These are phyloP conservation scores for Primulina tabacum DNA, from an alignment of 257 asterid genomes.

Conservation along the genomic window DNA sequence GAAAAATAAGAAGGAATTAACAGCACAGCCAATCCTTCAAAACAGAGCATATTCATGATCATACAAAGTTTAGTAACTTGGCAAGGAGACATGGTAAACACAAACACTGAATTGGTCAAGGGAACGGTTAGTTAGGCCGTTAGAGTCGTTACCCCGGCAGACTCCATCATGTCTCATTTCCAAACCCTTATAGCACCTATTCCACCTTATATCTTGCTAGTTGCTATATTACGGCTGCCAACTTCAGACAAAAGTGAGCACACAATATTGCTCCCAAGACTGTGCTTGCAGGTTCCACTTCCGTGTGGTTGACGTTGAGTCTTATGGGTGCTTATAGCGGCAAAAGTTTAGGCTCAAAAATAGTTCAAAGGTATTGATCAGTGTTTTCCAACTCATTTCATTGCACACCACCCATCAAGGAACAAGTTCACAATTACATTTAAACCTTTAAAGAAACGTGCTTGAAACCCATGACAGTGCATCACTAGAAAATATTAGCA, in stretches of 20 bases:
- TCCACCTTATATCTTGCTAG: not conserved
- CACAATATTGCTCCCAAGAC: not conserved
- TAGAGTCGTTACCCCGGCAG: not conserved
- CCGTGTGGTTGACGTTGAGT: not conserved
- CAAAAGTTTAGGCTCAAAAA: not conserved
- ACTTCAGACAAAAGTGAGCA: not conserved
- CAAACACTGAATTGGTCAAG: not conserved
- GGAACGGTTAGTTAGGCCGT: not conserved
- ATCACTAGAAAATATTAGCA: not conserved
- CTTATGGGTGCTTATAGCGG: not conserved
- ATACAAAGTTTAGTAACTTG: not conserved
- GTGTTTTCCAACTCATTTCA: not conserved
- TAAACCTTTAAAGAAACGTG: not conserved
- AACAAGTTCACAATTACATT: not conserved
- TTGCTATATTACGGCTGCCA: not conserved
- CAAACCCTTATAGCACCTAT: not conserved
- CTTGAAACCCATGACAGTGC: not conserved
- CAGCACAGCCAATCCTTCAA: not conserved
- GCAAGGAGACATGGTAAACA: not conserved
- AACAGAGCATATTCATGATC: not conserved
- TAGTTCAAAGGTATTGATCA: not conserved
- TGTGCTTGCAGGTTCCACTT: not conserved
- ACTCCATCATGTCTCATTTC: not conserved
- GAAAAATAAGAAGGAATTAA: conserved; percentile 14
- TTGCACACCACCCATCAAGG: not conserved